These are phyloP conservation scores for Candida qinlingensis DNA, from an alignment of 805 yeast genomes.

Conservation along the genomic window DNA sequence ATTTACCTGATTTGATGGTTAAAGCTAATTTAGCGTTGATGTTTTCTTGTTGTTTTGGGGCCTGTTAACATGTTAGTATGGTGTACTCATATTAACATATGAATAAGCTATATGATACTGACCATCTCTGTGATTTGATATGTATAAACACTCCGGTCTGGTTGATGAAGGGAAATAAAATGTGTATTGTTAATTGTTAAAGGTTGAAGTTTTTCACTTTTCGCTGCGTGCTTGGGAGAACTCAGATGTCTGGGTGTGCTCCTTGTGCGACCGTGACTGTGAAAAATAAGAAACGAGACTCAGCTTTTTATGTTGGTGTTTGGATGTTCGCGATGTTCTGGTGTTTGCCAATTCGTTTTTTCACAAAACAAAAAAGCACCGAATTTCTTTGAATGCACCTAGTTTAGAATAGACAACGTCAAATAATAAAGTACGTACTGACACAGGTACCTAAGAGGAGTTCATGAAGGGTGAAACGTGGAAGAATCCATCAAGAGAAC, in stretches of 20 bases:
- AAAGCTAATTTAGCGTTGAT: slow-evolving; percentile 97
- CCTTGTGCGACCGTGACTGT: background rate
- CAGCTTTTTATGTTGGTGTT: background rate
- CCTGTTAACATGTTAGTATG: slow-evolving; percentile 53
- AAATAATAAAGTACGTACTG: slow-evolving; percentile 20
- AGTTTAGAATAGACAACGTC: slow-evolving; percentile 8
- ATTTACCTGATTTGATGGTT: slow-evolving; percentile 98
- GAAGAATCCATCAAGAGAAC: too few relatives aligned
- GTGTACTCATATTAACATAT: slow-evolving; percentile 2
- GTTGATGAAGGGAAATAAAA: slow-evolving; percentile 13
- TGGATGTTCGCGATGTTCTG: background rate
- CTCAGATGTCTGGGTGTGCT: slow-evolving; percentile 6
- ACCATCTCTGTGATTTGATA: slow-evolving; percentile 91
- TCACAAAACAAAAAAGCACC: slow-evolving; percentile 10
- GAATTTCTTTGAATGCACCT: background rate
- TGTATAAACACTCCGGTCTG: slow-evolving; percentile 88
- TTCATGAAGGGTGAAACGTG: too few relatives aligned
- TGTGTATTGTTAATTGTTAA: background rate
- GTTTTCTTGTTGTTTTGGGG: slow-evolving; percentile 94
- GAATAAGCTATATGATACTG: slow-evolving; percentile 43
- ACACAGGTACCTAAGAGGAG: background rate
- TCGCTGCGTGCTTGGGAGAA: background rate
- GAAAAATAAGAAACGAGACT: background rate
- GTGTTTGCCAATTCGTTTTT: slow-evolving; percentile 5
- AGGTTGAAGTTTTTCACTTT: too few relatives aligned